Evolutionary conservation across 257 asterid species (phyloP), one percentile per base, ranked within the genome.

Genomic region (Scutellaria minor): DNA sequence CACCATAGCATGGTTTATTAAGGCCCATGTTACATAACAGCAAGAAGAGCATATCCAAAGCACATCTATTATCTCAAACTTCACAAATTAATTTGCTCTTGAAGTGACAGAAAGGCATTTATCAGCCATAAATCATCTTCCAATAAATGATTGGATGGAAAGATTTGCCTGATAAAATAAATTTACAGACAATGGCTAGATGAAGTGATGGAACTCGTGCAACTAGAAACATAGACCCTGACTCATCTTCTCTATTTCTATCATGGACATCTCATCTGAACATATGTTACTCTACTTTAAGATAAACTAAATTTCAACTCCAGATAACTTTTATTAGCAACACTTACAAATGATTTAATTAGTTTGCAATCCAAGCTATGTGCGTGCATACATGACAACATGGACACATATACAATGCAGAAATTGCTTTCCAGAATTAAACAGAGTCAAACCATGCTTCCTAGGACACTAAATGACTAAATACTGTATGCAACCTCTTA

Each of bases 181-280:
- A 31, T 31, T 31, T 31, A 31, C 37, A 31, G 37, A 31, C 37
- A 31, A 4, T 31, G 3, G 37, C 37, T 24, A 24, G 27, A 31
- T 31, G 37, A 31, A 3, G 37, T 31, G 37, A 31, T 31, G 37
- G 37, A 31, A 31, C 37, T 31, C 5, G 5, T 31, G 37, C 5
- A 31, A 31, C 37, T 2, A 4, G 5, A 1, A 31, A 37, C 52
- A 63, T 39, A 24, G 45, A 47, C 8, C 41, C 55, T 65, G 14
- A 13, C 52, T 65, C 68, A 24, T 31, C 27, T 63, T 64, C 58
- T 15, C 15, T 6, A 15, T 24, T 20, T 64, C 70, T 64, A 64
- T 64, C 12, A 6, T 62, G n/a, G 39, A 62, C 68, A 40, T 6
- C 15, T 13, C 14, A 59, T 31, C 37, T 31, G 37, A 4, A 31